Base-by-base conservation (phyloP, 1,139 yeast genomes). In the Pneumocystis sp. region DNA sequence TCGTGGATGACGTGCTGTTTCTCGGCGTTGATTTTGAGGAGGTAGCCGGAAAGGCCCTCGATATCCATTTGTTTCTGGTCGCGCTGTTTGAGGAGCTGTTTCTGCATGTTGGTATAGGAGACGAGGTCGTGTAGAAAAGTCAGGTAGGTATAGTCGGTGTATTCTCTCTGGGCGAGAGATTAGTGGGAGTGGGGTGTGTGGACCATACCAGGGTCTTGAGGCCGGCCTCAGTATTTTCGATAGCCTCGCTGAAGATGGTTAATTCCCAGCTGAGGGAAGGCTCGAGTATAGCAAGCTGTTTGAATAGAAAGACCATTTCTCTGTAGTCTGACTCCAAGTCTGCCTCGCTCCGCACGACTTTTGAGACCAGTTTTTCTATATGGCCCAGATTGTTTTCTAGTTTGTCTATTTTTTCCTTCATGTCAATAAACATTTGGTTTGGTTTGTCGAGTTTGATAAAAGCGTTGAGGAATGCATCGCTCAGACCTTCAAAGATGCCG, bases 1-100 rank as follows among this genome's bases (percentile, higher is more conserved):
- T 86, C 85, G n/a, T 86, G 81, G 0, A 50, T 50, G 61, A 88
- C 72, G 59, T 78, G 78, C 57, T 83, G 83, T 68, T 85, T 83
- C 70, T 93, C 97, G 42, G 76, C 76, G 66, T 82, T 80, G 0
- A 96, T 84, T 72, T 88, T 87, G 61, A 81, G 79, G 65, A 90
- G 78, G 73, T 91, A 91, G 66, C 87, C 96, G 61, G 84, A 83
- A 64, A 93, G 79, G 63, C 88, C 96, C 73, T 93, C 97, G 71
- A 87, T 84, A 74, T 93, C 98, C 59, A 91, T 82, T 70, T 88
- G 91, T 74, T 91, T 91, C 73, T 89, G 93, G 72, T 93, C 98
- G 69, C 93, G 89, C 65, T 88, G 80, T 72, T 87, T 91, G 67
- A 93, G 82, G 69, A 91, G 78, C 67, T 82, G 83, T 70, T 89